A percentile compares a stretch with the other conserved stretches of the same genome.
Evolutionary conservation across 2,329 filamentous ascomycete species (phyloP).

Genomic region (Beauveria sp.): DNA sequence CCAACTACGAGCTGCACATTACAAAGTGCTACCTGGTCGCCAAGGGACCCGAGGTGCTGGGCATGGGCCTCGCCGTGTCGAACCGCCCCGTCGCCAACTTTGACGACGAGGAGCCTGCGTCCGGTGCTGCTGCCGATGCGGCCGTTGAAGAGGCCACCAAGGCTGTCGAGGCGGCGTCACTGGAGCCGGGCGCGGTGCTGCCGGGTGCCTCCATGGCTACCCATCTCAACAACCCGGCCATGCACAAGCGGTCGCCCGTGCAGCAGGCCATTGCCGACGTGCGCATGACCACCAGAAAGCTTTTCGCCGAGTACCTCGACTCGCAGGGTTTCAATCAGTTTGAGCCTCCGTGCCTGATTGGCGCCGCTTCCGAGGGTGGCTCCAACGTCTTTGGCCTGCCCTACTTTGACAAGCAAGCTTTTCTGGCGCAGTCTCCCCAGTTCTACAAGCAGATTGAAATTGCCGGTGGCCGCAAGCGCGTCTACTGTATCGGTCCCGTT

Average conservation of each 20-base stretch:
- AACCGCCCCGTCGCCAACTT: constrained; percentile 51
- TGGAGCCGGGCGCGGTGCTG: constrained; percentile 29
- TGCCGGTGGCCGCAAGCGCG: constrained; percentile 67
- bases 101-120: constrained; percentile 44
- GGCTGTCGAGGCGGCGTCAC: constrained; percentile 32
- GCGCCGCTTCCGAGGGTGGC: constrained; percentile 85
- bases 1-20: constrained; percentile 79
- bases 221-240: constrained; percentile 81
- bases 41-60: constrained; percentile 49
- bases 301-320: constrained; percentile 75
- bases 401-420: constrained; percentile 83
- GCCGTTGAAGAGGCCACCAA: constrained; percentile 37
- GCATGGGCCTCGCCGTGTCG: constrained; percentile 49
- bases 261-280: constrained; percentile 69
- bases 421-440: constrained; percentile 71
- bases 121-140: constrained; percentile 17
- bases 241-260: constrained; percentile 86
- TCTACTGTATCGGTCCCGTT: constrained; percentile 72
- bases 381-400: constrained; percentile 83
- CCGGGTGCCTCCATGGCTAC: constrained; percentile 77
- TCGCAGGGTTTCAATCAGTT: constrained; percentile 71
- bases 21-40: constrained; percentile 75
- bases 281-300: constrained; percentile 51
- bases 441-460: constrained; percentile 88
- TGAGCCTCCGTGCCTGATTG: constrained; percentile 83